Evolutionary conservation across 352 stramenopile species (phyloP).

Genomic region (Blastocystis sp.): DNA sequence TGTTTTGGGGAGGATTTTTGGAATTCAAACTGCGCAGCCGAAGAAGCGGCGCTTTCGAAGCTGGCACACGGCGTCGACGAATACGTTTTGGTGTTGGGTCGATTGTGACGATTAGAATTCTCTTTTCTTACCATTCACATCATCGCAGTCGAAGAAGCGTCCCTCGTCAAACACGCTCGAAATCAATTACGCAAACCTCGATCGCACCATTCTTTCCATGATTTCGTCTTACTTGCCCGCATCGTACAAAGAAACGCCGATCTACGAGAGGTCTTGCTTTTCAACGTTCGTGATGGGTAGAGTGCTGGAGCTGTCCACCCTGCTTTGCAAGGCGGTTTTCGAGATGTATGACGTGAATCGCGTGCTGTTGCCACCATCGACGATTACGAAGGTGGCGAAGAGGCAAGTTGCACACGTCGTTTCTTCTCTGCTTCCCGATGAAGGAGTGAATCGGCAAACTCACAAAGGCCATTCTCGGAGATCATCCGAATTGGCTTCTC

Average conservation of each 20-base stretch:
- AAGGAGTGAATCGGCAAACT: not conserved
- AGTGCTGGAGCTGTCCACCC: slow-evolving; percentile 49
- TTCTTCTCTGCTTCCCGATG: slow-evolving; percentile 12
- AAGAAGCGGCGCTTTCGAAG: not conserved
- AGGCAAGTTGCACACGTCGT: slow-evolving; percentile 58
- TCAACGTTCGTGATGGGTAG: not conserved
- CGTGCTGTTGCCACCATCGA: slow-evolving; percentile 2
- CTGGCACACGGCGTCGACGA: not conserved
- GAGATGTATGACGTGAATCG: slow-evolving; percentile 37
- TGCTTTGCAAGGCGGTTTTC: slow-evolving; percentile 32
- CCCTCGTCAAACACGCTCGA: not conserved
- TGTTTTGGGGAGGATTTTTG: not conserved
- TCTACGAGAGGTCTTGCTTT: slow-evolving; percentile 10
- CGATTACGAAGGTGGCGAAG: not conserved
- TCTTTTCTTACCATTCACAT: not conserved
- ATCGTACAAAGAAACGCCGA: not conserved
- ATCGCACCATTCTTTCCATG: slow-evolving; percentile 29
- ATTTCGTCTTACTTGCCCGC: not conserved
- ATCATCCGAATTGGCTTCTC: slow-evolving; percentile 10
- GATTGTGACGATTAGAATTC: not conserved
- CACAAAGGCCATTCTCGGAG: not conserved
- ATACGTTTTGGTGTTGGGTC: not conserved
- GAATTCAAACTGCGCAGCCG: not conserved
- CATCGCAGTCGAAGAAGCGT: not conserved
- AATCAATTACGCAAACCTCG: slow-evolving; percentile 23